Base-by-base conservation (phyloP, 352 stramenopile genomes). In the Thalassiosira mediterranea region DNA sequence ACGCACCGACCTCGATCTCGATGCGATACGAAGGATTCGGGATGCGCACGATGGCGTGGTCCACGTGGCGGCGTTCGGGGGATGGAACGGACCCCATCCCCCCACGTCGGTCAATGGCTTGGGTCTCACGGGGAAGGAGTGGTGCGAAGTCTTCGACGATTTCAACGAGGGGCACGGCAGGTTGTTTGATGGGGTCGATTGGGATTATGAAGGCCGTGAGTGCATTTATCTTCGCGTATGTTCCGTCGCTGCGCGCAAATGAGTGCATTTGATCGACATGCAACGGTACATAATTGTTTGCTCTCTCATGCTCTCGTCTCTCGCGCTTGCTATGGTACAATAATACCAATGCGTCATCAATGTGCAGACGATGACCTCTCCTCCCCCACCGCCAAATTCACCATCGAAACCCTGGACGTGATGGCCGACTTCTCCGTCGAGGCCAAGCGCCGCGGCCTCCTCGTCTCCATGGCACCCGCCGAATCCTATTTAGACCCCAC, bases 121-220 rank as follows among this genome's bases (percentile, higher is more conserved):
- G 8, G 38, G 21, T 10, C 62, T 81, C 8, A 51, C 42, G 5
- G 83, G 77, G 40, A 46, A 76, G 25, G 42, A 81, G 34, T 91
- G 75, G 73, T 90, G 52, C 49, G 56, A 86, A 4, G 51, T 72
- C 4, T 93, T 83, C 47, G 53, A 79, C 19, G 28, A 62, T 31
- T 89, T 83, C 56, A 88, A 88, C 52, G 11, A 38, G 38, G n/a
- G 3, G 3, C 37, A 67, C 47, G 58, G 42, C 11, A 46, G 62
- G 42, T 4, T 67, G 7, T 93, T 91, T 65, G 76, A 93, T 78
- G 88, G 88, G 8, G 74, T 91, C 10, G 88, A 93, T 71, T 90
- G 83, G 82, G 85, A 91, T 71, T 85, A 92, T 32, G 88, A 91
- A 71, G 88, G 88, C 29, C 34, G 34, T 42, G 34, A 42, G 34